Evolutionary conservation across 2,329 filamentous ascomycete species (phyloP), one percentile per base, ranked within the genome.

Genomic region (Aureobasidium pullulans): DNA sequence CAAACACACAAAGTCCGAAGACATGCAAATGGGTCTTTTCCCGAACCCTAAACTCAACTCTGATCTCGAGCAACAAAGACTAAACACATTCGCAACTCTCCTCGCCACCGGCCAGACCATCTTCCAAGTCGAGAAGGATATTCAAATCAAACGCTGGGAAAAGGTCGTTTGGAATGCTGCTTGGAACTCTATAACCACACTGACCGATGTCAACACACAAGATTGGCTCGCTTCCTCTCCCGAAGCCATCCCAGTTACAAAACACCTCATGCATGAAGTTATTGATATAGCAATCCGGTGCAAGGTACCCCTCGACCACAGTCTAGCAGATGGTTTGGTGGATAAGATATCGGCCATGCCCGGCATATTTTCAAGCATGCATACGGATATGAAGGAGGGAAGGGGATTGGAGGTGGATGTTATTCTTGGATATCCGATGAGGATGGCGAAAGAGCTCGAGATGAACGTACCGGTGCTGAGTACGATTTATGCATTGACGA

Each of bases 81-180:
- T 83, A 0, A 62, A 76, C 0, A 66, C 64, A 0, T 78, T 82
- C 48, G 70, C 73, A 4, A 68, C 70, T 2, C 68, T 83, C 11
- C 62, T 83, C 16, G 62, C 64, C 16, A 50, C 68, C 3, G 76
- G 75, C 9, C 75, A 77, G 6, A 79, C 74, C 5, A 75, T 76
- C 0, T 77, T 79, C 60, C 67, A 77, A 32, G 68, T 82, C 7
- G 74, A 79, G 31, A 73, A 78, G 3, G 76, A 86, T 62, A 75
- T 86, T 6, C 82, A 86, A 63, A 64, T 76, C 0, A 76, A 80
- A 54, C 77, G 83, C 8, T 86, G 83, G 83, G 75, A 77, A 57
- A 86, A 86, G 68, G 75, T 85, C 0, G 72, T 85, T 0, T 76
- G 82, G 71, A 86, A 86, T 65, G 81, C 77, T 2, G 77, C 81